Base-by-base conservation (phyloP, 441 rosid species). In the Gossypium lobatum region DNA sequence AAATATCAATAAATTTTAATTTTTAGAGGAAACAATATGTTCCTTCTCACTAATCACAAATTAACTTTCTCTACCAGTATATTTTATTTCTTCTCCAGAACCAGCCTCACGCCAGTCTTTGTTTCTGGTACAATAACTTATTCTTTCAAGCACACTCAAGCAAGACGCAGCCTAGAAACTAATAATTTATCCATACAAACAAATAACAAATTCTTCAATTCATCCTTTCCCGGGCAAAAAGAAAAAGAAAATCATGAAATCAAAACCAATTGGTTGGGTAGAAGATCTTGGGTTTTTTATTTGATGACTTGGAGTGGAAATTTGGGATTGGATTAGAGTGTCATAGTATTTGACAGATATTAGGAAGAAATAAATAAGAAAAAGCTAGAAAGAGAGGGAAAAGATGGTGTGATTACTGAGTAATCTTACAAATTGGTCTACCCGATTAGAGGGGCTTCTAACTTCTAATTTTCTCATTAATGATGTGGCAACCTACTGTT, bases 121-220 rank as follows among this genome's bases (percentile, higher is more conserved):
- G 45, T 31, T 62, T 62, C 16, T 16, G 37, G 18, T n/a, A 28
- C 65, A 61, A 61, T 28, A 61, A 28, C 65, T 28, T 61, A n/a
- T 61, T 28, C 65, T 28, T 62, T 62, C 46, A 31, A 62, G 45
- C 18, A 62, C 46, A 31, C 14, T 62, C 42, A 62, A 62, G 46
- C 45, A 31, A 28, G 45, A 62, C 21, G 14, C 63, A n/a, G 21
- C 46, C 2, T 28, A 31, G 46, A 62, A 31, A 31, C 66, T 31
- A 62, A 16, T 16, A 62, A 31, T 2, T n/a, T 61, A 61, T 62
- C 66, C 46, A 62, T 31, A n/a, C 20, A 28, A 28, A 31, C 45
- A 61, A n/a, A 60, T 61, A 61, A 61, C 65, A 61, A 61, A 53
- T 26, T n/a, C 66, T n/a, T 62, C 46, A 31, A 62, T 13, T 31